These are phyloP conservation scores for Aspergillus ochraceoroseus DNA, from an alignment of 2,329 filamentous ascomycete species.

Conservation along the genomic window DNA sequence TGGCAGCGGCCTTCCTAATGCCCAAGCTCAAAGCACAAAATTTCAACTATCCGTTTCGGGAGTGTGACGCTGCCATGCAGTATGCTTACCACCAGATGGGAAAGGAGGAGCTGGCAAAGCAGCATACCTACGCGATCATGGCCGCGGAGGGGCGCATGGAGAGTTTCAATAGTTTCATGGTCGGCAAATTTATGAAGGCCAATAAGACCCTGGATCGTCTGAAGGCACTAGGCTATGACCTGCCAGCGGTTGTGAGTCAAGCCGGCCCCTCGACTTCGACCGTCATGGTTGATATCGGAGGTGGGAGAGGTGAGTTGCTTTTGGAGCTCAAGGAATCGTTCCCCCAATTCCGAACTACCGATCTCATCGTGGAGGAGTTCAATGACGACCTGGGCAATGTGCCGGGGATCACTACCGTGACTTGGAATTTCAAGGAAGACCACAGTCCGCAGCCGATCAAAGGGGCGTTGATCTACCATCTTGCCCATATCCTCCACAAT, in stretches of 20 bases:
- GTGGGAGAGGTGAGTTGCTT: conserved; percentile 36
- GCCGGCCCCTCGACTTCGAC: conserved; percentile 12
- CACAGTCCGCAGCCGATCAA: conserved; percentile 30
- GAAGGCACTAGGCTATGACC: conserved; percentile 31
- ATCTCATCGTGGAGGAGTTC: conserved; percentile 38
- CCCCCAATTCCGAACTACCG: conserved; percentile 25
- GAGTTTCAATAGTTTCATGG: conserved; percentile 41
- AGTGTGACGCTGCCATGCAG: conserved; percentile 33
- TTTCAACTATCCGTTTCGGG: conserved; percentile 37
- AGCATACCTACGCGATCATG: conserved; percentile 40
- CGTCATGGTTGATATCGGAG: conserved; percentile 38
- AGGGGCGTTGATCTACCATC: conserved; percentile 33
- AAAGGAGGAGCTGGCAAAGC: conserved; percentile 24
- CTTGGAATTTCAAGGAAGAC: conserved; percentile 38
- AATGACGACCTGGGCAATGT: conserved; percentile 28
- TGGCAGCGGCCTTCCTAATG: conserved; percentile 37
- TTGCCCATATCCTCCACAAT: conserved; percentile 39
- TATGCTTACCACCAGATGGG: conserved; percentile 35
- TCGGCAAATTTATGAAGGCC: conserved; percentile 37
- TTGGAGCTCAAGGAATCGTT: conserved; percentile 36
- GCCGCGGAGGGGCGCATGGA: conserved; percentile 35
- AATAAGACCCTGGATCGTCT: conserved; percentile 32
- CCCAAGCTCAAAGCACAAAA: conserved; percentile 33
- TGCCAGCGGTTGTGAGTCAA: conserved; percentile 24
- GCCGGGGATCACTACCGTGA: conserved; percentile 28